These are phyloP conservation scores for Naegleria gruberi DNA, from an alignment of 208 protist genomes.

Conservation along the genomic window DNA sequence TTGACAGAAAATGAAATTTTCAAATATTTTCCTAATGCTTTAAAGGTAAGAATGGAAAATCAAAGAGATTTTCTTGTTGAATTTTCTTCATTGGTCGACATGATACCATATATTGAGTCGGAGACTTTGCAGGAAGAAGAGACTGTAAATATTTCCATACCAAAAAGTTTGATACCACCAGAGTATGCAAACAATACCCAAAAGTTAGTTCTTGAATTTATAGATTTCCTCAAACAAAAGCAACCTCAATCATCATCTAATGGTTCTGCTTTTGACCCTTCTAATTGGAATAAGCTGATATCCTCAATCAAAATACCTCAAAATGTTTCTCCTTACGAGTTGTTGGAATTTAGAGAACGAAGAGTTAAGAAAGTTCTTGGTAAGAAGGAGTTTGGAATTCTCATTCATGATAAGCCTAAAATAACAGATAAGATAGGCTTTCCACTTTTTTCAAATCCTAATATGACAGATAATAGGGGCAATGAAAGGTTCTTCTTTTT, in stretches of 20 bases:
- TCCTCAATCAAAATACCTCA: not conserved
- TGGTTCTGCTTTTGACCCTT: too few relatives aligned
- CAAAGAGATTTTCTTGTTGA: not conserved
- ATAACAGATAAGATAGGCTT: not conserved
- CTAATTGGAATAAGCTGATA: not conserved
- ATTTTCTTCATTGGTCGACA: not conserved
- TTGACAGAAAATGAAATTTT: not conserved
- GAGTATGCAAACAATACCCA: not conserved
- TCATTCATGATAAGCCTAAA: not conserved
- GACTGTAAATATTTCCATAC: not conserved
- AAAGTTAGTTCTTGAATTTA: not conserved
- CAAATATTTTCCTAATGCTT: not conserved
- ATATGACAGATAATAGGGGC: not conserved
- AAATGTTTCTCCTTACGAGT: not conserved
- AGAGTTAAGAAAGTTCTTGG: not conserved
- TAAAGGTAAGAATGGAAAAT: not conserved
- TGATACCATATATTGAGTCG: not conserved
- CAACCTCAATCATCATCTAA: too few relatives aligned
- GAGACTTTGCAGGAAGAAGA: not conserved
- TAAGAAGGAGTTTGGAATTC: not conserved
- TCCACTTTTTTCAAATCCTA: too few relatives aligned
- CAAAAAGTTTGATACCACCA: not conserved
- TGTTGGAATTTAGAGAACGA: not conserved
- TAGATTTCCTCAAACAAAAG: not conserved
- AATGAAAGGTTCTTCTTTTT: not conserved